phyloP scores from a whole-genome alignment of 2,329 filamentous ascomycete genomes.

The Hymenoscyphus scutula region DNA sequence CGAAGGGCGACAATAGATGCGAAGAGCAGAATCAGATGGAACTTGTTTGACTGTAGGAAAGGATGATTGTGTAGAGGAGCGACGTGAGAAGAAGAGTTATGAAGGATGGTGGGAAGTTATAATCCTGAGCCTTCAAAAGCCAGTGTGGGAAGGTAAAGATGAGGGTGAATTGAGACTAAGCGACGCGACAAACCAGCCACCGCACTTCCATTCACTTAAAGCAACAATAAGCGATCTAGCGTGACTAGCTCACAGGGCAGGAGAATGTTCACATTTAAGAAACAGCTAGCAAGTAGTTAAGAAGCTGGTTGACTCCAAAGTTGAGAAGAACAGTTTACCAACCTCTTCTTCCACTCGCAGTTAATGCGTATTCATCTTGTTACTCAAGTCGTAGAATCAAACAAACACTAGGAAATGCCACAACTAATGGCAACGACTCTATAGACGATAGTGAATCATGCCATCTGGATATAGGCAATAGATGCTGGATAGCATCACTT shows the following conservation, averaged over 20 bases:
- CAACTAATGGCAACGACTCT: too few relatives aligned
- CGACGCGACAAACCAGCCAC: not conserved
- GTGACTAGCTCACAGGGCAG: not conserved
- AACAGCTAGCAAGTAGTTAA: not conserved
- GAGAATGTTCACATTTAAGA: not conserved
- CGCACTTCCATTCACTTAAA: not conserved
- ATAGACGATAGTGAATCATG: too few relatives aligned
- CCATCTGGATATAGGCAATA: too few relatives aligned
- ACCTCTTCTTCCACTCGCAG: too few relatives aligned
- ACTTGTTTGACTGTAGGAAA: not conserved
- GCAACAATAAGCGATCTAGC: not conserved
- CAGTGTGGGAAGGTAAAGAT: not conserved
- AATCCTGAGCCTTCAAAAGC: not conserved
- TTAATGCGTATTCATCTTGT: too few relatives aligned
- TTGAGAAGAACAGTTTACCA: too few relatives aligned
- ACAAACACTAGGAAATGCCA: too few relatives aligned
- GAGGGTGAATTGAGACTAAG: not conserved
- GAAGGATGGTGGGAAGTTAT: not conserved
- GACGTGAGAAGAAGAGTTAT: not conserved
- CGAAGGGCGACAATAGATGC: not conserved
- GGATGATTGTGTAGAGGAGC: not conserved
- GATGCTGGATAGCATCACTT: too few relatives aligned
- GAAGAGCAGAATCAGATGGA: not conserved
- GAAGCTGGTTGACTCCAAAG: too few relatives aligned
- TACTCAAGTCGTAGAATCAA: too few relatives aligned